These are phyloP conservation scores for Aspergillus caelatus DNA, from an alignment of 2,329 filamentous ascomycete genomes.

Conservation along the genomic window DNA sequence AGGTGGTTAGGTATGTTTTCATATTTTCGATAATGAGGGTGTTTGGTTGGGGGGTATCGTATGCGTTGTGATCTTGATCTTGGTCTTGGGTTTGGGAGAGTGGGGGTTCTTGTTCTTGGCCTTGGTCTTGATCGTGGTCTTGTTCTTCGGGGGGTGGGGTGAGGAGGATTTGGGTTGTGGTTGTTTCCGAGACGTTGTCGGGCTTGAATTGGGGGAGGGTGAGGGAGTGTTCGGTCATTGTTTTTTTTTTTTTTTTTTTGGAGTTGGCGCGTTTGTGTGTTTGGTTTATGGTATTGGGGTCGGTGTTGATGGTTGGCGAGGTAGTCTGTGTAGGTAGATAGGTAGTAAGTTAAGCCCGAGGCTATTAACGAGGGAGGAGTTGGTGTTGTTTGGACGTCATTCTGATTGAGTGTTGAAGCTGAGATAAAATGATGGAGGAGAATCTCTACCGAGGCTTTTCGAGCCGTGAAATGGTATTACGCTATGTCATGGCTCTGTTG, in stretches of 20 bases:
- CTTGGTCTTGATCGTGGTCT: too few species aligned
- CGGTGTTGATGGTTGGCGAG: not conserved
- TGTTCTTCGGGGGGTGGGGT: not conserved
- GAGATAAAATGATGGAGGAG: not conserved
- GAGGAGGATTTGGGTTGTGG: conserved; percentile 7
- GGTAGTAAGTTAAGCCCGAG: not conserved
- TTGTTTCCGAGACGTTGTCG: not conserved
- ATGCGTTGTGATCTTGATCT: not conserved
- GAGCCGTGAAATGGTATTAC: not conserved
- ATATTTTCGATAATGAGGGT: not conserved
- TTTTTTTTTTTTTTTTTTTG: too few species aligned
- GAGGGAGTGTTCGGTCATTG: not conserved
- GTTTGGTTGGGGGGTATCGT: too few species aligned
- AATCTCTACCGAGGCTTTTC: not conserved
- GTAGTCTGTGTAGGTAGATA: not conserved
- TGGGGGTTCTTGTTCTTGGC: not conserved
- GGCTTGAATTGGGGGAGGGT: conserved; percentile 11
- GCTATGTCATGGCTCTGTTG: not conserved
- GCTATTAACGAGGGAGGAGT: not conserved
- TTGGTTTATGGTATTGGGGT: not conserved
- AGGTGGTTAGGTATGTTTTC: not conserved
- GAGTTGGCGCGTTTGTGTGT: not conserved
- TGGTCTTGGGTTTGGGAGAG: not conserved
- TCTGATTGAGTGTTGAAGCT: not conserved
- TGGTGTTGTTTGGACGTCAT: not conserved